Evolutionary conservation across 768 basidiomycete genomes (phyloP), one percentile per base, ranked within the genome.

Genomic region (Lactarius psammicola): DNA sequence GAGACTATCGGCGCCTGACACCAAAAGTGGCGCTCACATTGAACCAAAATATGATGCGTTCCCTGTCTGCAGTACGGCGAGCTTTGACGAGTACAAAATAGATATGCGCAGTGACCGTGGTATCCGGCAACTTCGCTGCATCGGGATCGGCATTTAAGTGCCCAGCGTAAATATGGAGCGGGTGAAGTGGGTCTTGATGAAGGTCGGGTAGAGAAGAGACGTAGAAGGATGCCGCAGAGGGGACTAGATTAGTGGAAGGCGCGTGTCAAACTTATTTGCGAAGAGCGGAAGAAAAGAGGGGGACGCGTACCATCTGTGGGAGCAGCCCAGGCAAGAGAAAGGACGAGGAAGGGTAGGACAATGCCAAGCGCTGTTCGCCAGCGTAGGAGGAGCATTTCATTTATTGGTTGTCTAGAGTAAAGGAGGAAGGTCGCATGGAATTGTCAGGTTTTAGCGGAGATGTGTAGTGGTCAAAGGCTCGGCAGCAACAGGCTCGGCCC

Each of bases 31-130:
- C n/a, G n/a, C 87, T 72, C 72, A 93, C 95, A 77, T 98, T 98
- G 73, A 98, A 95, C 97, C 97, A 99, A 72, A 98, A 93, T 72
- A 98, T 84, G 10, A 98, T 76, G 40, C 96, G 80, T 75, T 95
- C 88, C 75, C 84, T 93, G 73, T 98, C 96, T n/a, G 95, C 94
- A 23, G 81, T 81, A 67, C 92, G 83, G 60, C 94, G 82, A 56
- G 94, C 93, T 76, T 95, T 93, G 46, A 94, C 80, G 78, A 98
- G 82, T 64, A 96, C 86, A 75, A 98, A 99, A 80, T 85, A 96
- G 11, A 95, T 74, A 73, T 95, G 92, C 0, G 92, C 81, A 9
- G 86, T 86, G 38, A 90, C 81, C 63, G 87, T 84, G n/a, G 82
- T 86, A 31, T 76, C 72, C 5, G 81, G 75, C 13, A 82, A 80